phyloP scores from a whole-genome alignment of 345 rosid species.

The Melaleuca alternifolia region DNA sequence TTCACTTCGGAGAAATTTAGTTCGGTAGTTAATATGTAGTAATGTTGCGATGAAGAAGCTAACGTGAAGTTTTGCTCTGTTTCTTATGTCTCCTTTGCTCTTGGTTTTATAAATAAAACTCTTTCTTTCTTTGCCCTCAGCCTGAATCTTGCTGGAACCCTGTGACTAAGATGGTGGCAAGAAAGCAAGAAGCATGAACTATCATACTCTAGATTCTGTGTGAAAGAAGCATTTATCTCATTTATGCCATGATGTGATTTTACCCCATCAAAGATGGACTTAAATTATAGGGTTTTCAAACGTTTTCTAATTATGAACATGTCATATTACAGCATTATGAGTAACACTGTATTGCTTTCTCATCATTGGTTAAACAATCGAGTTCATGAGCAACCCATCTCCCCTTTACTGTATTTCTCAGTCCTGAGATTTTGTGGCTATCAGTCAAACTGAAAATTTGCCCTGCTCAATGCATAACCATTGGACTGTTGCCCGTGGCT shows the following conservation, averaged over 20 bases:
- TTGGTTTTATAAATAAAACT: not conserved
- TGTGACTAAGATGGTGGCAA: not conserved
- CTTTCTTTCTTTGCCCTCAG: not conserved
- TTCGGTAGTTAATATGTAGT: not conserved
- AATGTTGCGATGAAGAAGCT: not conserved
- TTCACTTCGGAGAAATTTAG: not conserved
- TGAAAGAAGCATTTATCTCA: not conserved
- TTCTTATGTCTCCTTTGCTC: not conserved
- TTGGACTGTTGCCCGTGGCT: not conserved
- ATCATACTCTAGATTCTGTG: not conserved
- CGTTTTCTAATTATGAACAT: not conserved
- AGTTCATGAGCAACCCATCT: not conserved
- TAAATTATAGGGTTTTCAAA: not conserved
- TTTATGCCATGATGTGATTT: not conserved
- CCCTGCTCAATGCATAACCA: not conserved
- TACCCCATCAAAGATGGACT: not conserved
- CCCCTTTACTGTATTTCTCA: not conserved
- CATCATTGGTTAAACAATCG: not conserved
- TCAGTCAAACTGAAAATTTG: not conserved
- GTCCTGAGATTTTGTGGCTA: not conserved
- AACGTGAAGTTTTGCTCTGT: not conserved
- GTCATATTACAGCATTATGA: not conserved
- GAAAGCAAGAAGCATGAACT: not conserved
- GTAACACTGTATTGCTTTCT: not conserved
- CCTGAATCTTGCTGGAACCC: not conserved